Evolutionary conservation across 2,329 filamentous ascomycete genomes (phyloP).

Genomic region (Thielaviopsis punctulata): DNA sequence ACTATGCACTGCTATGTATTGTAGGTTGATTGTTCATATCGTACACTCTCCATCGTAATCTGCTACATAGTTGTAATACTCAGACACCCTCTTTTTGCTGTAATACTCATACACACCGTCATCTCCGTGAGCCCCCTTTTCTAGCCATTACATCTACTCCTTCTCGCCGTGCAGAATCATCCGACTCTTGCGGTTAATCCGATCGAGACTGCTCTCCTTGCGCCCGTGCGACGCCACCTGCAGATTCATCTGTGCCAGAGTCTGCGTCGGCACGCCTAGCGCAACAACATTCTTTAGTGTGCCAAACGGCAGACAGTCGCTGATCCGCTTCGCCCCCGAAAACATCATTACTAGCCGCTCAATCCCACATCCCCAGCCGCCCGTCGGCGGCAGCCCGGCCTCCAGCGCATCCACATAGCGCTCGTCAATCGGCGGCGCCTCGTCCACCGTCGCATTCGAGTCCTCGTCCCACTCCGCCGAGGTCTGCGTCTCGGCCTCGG

Average conservation of each 20-base stretch:
- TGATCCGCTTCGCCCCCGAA: slow-evolving; percentile 59
- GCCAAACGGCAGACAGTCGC: slow-evolving; percentile 77
- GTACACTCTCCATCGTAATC: no score
- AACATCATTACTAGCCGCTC: slow-evolving; percentile 89
- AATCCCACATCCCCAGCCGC: slow-evolving; percentile 88
- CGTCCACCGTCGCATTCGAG: slow-evolving; percentile 14
- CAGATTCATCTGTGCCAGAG: no score
- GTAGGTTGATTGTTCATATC: no score
- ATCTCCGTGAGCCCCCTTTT: background rate
- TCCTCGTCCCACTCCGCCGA: slow-evolving; percentile 25
- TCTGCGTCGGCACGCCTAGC: slow-evolving; percentile 17
- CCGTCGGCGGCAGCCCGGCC: slow-evolving; percentile 84
- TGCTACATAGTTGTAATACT: no score
- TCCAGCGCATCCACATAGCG: slow-evolving; percentile 72
- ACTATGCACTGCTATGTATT: no score
- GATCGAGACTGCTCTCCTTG: slow-evolving; percentile 12
- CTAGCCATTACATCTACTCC: background rate
- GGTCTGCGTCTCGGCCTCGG: slow-evolving; percentile 17
- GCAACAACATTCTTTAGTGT: slow-evolving; percentile 54
- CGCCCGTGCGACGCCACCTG: slow-evolving; percentile 10
- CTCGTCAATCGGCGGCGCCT: slow-evolving; percentile 45
- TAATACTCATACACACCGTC: background rate
- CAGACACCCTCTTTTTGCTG: no score
- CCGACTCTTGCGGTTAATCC: slow-evolving; percentile 7
- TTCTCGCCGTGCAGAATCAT: slow-evolving; percentile 2